Evolutionary conservation across 768 basidiomycete genomes (phyloP).

Genomic region (Boletus patriciae): DNA sequence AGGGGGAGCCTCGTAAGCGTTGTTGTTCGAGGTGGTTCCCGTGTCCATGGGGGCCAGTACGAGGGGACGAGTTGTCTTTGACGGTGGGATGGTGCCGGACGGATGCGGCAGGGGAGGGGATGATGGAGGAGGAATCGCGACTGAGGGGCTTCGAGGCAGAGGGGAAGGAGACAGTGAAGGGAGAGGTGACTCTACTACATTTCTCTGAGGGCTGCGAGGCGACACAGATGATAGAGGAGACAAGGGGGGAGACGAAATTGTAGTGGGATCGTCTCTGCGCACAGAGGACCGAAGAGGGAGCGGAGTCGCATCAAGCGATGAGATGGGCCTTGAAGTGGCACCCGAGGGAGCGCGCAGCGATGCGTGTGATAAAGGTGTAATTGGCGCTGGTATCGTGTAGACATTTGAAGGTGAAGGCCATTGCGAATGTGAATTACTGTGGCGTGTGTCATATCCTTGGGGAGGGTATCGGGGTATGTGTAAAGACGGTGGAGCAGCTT

Average conservation of each 20-base stretch:
- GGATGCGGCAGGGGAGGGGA: background rate
- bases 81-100: background rate
- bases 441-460: background rate
- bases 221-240: background rate
- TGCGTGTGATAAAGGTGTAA: background rate
- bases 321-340: background rate
- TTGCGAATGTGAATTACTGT: background rate
- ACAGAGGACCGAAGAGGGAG: conserved; percentile 4
- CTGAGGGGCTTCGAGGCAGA: background rate
- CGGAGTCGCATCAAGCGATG: background rate
- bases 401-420: background rate
- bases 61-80: background rate
- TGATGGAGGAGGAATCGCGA: background rate
- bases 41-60: conserved; percentile 12
- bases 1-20: conserved; percentile 24
- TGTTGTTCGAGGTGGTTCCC: conserved; percentile 2
- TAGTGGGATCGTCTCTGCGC: background rate
- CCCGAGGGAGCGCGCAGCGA: background rate
- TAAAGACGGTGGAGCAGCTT: background rate
- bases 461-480: conserved; percentile 11
- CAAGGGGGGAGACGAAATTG: background rate
- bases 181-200: background rate
- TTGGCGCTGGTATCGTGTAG: background rate
- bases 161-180: background rate
- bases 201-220: background rate